Percentiles rank a stretch among this genome's conserved stretches.
Conservation (phyloP, 1,139 yeast genomes). For the Nakaseomyces glabratus region DNA sequence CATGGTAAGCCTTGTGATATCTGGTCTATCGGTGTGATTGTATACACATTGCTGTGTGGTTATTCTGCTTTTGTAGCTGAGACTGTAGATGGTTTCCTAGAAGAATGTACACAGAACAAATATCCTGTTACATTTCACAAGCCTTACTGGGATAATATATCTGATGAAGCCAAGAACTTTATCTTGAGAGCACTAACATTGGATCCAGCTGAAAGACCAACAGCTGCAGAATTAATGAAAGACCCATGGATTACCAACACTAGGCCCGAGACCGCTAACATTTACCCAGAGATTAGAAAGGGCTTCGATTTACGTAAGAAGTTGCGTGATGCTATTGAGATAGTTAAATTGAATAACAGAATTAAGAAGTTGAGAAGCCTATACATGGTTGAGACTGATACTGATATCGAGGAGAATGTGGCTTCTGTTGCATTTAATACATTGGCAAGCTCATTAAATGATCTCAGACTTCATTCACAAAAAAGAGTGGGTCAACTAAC, state of each 20-base stretch:
- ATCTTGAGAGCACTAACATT: constrained; percentile 56
- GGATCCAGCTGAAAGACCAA: constrained; percentile 57
- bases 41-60: constrained; percentile 85
- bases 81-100: constrained; percentile 67
- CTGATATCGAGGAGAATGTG: constrained; percentile 18
- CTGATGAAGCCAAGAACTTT: constrained; percentile 66
- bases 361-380: constrained; percentile 54
- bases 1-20: constrained; percentile 90
- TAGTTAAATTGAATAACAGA: constrained; percentile 67
- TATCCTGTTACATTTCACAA: constrained; percentile 68
- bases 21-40: constrained; percentile 87
- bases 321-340: constrained; percentile 77
- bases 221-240: constrained; percentile 51
- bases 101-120: constrained; percentile 63
- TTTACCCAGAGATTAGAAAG: constrained; percentile 61
- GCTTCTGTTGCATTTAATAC: constrained; percentile 12
- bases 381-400: constrained; percentile 40
- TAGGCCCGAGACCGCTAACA: constrained; percentile 67
- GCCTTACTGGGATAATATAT: constrained; percentile 76
- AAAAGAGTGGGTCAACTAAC: constrained; percentile 7
- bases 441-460: constrained; percentile 15
- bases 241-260: constrained; percentile 76
- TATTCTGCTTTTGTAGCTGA: constrained; percentile 89
- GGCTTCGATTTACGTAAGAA: constrained; percentile 80
- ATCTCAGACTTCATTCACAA: constrained; percentile 11